These are phyloP conservation scores for Rubia tinctorum DNA, from an alignment of 305 asterid genomes.

Conservation along the genomic window DNA sequence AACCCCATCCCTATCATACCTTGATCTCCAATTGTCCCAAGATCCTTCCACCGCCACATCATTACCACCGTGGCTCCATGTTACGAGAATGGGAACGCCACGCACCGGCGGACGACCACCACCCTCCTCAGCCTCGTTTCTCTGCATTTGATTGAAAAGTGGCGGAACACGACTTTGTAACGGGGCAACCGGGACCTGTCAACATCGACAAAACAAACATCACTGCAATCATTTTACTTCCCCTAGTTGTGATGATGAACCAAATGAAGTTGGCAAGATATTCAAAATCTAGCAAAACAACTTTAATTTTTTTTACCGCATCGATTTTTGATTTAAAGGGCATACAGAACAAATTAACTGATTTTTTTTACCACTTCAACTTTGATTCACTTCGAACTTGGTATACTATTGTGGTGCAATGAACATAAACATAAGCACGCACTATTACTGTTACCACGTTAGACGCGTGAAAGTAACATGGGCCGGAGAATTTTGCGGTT, in stretches of 20 bases:
- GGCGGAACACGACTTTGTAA: conserved; percentile 44
- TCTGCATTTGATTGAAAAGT: conserved; percentile 34
- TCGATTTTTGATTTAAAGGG: too few species aligned
- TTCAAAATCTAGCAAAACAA: too few species aligned
- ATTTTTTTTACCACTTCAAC: background rate
- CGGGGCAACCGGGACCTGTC: conserved; percentile 61
- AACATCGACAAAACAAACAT: conserved; percentile 17
- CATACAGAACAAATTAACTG: background rate
- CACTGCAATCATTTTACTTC: background rate
- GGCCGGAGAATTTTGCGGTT: background rate
- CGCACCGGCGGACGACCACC: conserved; percentile 36
- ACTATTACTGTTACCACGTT: background rate
- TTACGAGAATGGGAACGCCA: conserved; percentile 70
- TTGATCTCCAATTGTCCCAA: conserved; percentile 90
- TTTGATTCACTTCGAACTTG: background rate
- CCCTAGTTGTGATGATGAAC: too few species aligned
- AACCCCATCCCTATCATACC: conserved; percentile 30
- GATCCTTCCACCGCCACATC: conserved; percentile 81
- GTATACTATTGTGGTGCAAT: too few species aligned
- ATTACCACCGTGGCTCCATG: conserved; percentile 84
- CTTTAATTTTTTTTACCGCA: too few species aligned
- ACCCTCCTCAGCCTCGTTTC: conserved; percentile 36
- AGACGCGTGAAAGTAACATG: background rate
- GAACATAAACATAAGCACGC: background rate
- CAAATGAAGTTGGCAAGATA: too few species aligned